Conservation (phyloP, 2,329 filamentous ascomycete species). For the Paraphaeosphaeria minitans region DNA sequence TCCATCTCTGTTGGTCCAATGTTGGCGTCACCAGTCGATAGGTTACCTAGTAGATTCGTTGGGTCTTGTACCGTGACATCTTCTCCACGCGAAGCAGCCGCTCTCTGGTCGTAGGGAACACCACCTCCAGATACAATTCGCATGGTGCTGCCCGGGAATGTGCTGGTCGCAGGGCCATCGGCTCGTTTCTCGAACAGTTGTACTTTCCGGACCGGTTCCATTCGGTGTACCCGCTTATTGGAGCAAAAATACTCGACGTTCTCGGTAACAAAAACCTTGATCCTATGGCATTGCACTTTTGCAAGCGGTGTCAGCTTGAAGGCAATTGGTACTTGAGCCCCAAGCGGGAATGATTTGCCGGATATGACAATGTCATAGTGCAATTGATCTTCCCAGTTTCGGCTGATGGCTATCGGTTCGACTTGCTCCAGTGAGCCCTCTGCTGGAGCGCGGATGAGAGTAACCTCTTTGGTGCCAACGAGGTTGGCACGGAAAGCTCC, state of each 20-base stretch:
- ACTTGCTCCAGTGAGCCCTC: constrained; percentile 88
- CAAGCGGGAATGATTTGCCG: constrained; percentile 90
- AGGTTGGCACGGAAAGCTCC: constrained; percentile 91
- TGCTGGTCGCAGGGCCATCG: constrained; percentile 73
- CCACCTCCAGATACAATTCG: constrained; percentile 81
- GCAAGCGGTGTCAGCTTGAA: constrained; percentile 92
- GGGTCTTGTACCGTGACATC: constrained; percentile 59
- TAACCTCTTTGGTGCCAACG: constrained; percentile 79
- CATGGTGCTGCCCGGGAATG: constrained; percentile 77
- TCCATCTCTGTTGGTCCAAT: constrained; percentile 93
- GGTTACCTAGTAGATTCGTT: constrained; percentile 78
- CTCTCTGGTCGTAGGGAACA: constrained; percentile 67
- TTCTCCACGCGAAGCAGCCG: constrained; percentile 61
- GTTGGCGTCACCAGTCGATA: constrained; percentile 71
- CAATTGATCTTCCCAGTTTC: constrained; percentile 93
- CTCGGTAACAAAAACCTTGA: constrained; percentile 90
- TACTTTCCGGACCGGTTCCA: constrained; percentile 83
- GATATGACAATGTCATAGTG: constrained; percentile 97
- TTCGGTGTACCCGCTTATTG: constrained; percentile 81
- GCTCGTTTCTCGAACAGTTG: constrained; percentile 87
- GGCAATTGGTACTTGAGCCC: constrained; percentile 85
- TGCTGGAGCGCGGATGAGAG: constrained; percentile 81
- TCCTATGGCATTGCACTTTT: constrained; percentile 90
- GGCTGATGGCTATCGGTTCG: constrained; percentile 90
- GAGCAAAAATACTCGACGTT: constrained; percentile 90